These are phyloP conservation scores for Eremochloa ophiuroides DNA, from an alignment of 176 grass and related monocot species.

Conservation along the genomic window DNA sequence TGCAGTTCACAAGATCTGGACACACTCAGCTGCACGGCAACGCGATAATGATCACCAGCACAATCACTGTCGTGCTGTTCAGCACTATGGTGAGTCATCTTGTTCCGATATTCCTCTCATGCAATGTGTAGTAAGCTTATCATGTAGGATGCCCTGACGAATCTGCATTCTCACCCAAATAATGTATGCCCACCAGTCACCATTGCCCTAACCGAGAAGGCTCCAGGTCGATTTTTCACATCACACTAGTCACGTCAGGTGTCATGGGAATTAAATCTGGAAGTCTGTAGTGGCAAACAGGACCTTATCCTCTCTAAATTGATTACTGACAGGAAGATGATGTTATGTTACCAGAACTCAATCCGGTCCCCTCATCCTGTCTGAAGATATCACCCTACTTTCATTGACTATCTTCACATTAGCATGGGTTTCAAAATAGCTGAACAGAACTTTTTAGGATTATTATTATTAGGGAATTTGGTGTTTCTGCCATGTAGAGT, in stretches of 20 bases:
- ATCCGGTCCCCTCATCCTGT: slow-evolving; percentile 2
- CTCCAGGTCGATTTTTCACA: neutral
- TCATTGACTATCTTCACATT: neutral
- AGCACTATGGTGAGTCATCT: slow-evolving; percentile 81
- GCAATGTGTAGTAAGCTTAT: slow-evolving; percentile 8
- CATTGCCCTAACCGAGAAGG: neutral
- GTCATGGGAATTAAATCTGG: neutral
- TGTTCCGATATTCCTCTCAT: neutral
- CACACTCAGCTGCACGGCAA: slow-evolving; percentile 88
- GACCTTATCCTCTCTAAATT: neutral
- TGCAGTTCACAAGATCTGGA: slow-evolving; percentile 90
- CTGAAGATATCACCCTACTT: neutral
- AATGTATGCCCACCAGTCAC: neutral
- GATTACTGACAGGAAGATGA: neutral
- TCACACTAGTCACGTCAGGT: slow-evolving; percentile 14
- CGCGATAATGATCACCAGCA: slow-evolving; percentile 98
- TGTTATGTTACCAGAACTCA: neutral
- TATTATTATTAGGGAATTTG: too few species aligned
- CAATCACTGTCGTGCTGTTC: slow-evolving; percentile 93
- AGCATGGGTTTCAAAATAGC: neutral
- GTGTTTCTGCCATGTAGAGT: neutral
- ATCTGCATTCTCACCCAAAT: neutral
- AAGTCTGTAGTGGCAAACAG: slow-evolving; percentile 14
- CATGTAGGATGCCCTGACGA: neutral
- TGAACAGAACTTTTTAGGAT: neutral